Evolutionary conservation across 192 early-diverging fungal genomes (phyloP), one percentile per base, ranked within the genome.

Genomic region (Rhizophagus prolifer): DNA sequence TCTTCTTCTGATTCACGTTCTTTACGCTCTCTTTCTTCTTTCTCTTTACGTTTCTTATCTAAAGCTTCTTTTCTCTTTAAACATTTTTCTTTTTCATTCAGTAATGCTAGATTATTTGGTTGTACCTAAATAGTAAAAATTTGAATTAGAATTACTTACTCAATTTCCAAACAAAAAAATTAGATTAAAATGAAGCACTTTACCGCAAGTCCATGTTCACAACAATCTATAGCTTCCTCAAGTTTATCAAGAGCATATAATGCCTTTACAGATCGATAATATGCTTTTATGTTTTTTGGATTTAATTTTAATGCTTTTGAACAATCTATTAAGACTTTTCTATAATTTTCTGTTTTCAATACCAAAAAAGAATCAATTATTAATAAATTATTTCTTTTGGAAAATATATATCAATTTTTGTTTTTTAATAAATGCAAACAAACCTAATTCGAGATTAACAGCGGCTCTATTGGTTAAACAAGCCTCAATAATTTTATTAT

Each of bases 401-500:
- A 25, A 58, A 64, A 50, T 31, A 74, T 28, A 10, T n/a, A 36
- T 14, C 50, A 8, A 0, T 38, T 38, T 21, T n/a, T 8, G 9
- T 19, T n/a, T 44, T 67, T 21, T 2, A 3, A 6, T 23, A 19
- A 23, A 4, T 9, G 30, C 28, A 23, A 21, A 30, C 38, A 16
- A 9, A 90, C 91, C 80, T 46, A 96, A 83, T 69, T 96, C 94
- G 19, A 99, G 80, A 72, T 98, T 94, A 23, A 92, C 93, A 0
- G 97, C 97, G 10, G 98, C 98, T 19, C 98, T 82, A 82, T 99
- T 99, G 4, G 88, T 87, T 73, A 91, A 90, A 36, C 96, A 89
- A 0, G 89, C 83, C 36, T 96, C 92, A 47, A 92, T 92, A n/a
- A 99, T 85, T 63, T 87, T 86, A 14, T 71, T 75, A 81, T 97